Evolutionary conservation across 2,329 filamentous ascomycete genomes (phyloP).

Genomic region (Talaromyces sp.): DNA sequence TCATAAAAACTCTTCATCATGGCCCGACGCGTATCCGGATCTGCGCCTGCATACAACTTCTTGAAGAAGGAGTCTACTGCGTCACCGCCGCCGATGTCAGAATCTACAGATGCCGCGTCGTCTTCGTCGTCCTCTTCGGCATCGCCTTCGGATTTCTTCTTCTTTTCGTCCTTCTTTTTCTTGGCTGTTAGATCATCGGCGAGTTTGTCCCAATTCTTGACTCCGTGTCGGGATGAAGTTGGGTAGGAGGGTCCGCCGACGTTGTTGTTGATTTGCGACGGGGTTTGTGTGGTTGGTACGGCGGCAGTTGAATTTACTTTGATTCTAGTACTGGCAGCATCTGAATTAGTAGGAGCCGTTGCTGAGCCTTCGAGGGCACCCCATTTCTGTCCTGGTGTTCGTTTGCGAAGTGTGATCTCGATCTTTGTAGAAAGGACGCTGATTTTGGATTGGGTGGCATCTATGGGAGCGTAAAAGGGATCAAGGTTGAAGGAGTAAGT

Average conservation of each 20-base stretch:
- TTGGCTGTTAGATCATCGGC: constrained; percentile 50
- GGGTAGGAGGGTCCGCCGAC: constrained; percentile 64
- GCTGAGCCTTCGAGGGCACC: constrained; percentile 52
- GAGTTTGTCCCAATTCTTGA: constrained; percentile 90
- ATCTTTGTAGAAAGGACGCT: constrained; percentile 74
- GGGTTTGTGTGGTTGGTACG: constrained; percentile 10
- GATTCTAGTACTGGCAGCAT: constrained; percentile 16
- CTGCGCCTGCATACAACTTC: constrained; percentile 72
- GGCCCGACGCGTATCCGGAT: constrained; percentile 76
- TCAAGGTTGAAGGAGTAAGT: constrained; percentile 62
- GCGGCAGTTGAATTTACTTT: constrained; percentile 10
- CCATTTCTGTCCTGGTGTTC: constrained; percentile 66
- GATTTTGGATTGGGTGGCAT: constrained; percentile 58
- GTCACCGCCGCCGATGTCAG: constrained; percentile 52
- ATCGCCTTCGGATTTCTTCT: constrained; percentile 26
- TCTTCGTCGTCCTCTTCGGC: constrained; percentile 50
- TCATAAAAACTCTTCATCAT: constrained; percentile 98
- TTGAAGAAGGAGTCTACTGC: constrained; percentile 85
- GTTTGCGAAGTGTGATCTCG: constrained; percentile 71
- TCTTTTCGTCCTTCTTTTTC: constrained; percentile 31
- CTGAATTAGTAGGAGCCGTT: constrained; percentile 23
- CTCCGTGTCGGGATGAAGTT: constrained; percentile 76
- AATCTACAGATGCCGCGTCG: constrained; percentile 44
- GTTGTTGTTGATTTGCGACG: constrained; percentile 16
- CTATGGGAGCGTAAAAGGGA: constrained; percentile 65